Evolutionary conservation across 2,329 filamentous ascomycete species (phyloP), one percentile per base, ranked within the genome.

Genomic region (Penicillium digitatum): DNA sequence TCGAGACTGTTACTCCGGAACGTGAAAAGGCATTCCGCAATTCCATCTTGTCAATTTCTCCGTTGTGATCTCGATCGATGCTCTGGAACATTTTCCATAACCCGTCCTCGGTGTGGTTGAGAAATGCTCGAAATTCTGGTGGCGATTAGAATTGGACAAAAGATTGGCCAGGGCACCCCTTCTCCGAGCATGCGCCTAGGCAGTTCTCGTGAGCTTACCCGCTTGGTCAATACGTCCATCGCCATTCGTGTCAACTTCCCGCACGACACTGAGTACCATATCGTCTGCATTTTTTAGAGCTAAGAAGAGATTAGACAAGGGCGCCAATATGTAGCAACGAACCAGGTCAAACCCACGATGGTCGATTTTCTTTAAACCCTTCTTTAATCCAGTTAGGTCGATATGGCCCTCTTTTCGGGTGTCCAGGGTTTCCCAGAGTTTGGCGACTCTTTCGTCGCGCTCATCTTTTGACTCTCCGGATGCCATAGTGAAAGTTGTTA

Each of bases 221-320:
- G 91, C 83, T 72, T 90, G 96, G 74, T 95, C 88, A 65, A 99
- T 97, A 68, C 86, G 87, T 61, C 93, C 90, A 73, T 97, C 91
- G 26, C 86, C 84, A 69, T 92, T 91, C 55, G 86, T 88, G 70
- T 99, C 94, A 60, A 96, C 91, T 58, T 87, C 83, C 61, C 82
- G 81, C 70, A 96, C 82, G 55, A 97, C 88, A 68, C 88, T 86
- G 69, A 84, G 82, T 59, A 99, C 81, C 79, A 97, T 85, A 35
- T 83, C 79, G 73, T 95, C 89, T 70, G 94, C 94, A 80, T 96
- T 94, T 79, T 96, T 95, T 69, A 99, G 76, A 60, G 87, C 85
- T 63, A 50, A 48, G 47, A 55, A 26, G 22, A 51, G 34, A 51
- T 66, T 58, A 66, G 63, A 64, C 60, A 60, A 59, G 52, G 59